Percentiles rank a stretch among this genome's conserved stretches.
phyloP scores from a whole-genome alignment of 306 rosid genomes.

The Glycyrrhiza uralensis region DNA sequence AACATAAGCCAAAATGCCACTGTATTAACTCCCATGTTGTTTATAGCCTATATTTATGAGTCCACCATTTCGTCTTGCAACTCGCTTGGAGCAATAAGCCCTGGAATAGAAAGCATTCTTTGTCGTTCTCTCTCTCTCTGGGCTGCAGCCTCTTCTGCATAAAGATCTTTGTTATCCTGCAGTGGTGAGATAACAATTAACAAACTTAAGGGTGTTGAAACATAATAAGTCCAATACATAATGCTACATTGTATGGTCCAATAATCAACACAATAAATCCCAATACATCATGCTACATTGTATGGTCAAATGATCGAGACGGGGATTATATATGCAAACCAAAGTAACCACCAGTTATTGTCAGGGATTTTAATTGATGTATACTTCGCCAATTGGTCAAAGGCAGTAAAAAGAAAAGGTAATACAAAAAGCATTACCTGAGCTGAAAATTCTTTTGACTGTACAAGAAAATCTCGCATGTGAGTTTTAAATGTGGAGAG shows the following conservation, averaged over 20 bases:
- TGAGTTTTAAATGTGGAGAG: slow-evolving; percentile 52
- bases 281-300: not conserved
- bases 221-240: not conserved
- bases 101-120: slow-evolving; percentile 94
- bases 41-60: slow-evolving; percentile 50
- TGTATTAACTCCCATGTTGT: slow-evolving; percentile 20
- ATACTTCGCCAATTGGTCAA: not conserved
- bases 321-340: not conserved
- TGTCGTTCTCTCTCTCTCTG: slow-evolving; percentile 90
- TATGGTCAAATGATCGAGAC: not conserved
- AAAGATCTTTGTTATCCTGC: slow-evolving; percentile 97
- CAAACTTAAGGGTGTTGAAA: not conserved
- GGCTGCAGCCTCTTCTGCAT: slow-evolving; percentile 96
- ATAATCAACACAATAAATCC: not conserved
- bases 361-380: not conserved
- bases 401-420: not conserved
- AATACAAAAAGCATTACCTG: slow-evolving; percentile 52
- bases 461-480: slow-evolving; percentile 86
- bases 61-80: slow-evolving; percentile 97
- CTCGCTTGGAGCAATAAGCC: slow-evolving; percentile 93
- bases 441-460: slow-evolving; percentile 96
- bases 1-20: slow-evolving; percentile 35
- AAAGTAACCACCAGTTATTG: not conserved
- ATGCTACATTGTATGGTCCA: not conserved
- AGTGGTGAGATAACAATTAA: slow-evolving; percentile 6